Conservation (phyloP, 1,139 yeast genomes). For the Lodderomyces metapsilosis region DNA sequence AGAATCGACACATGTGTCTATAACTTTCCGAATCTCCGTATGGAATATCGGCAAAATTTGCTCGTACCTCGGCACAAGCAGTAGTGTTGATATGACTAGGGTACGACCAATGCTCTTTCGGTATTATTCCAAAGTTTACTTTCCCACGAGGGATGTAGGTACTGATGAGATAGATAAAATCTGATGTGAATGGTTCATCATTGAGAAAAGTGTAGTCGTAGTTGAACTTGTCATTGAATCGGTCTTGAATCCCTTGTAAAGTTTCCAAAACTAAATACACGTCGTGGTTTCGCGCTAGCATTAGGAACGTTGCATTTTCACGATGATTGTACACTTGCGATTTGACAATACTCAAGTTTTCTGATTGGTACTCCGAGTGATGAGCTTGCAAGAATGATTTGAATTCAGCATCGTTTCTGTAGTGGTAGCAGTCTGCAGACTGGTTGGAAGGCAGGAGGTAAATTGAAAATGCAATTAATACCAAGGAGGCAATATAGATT, state of each 20-base stretch:
- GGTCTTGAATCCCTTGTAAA: constrained; percentile 63
- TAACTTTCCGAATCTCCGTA: constrained; percentile 33
- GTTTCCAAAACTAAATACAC: constrained; percentile 56
- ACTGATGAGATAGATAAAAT: constrained; percentile 24
- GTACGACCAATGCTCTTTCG: constrained; percentile 31
- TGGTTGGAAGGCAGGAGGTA: not conserved
- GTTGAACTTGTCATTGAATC: constrained; percentile 59
- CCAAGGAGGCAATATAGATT: not conserved
- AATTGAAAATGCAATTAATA: not conserved
- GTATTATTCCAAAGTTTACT: constrained; percentile 31
- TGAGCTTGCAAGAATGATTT: constrained; percentile 4
- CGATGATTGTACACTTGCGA: constrained; percentile 6
- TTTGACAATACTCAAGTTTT: constrained; percentile 9
- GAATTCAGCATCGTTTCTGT: constrained; percentile 3
- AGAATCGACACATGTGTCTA: constrained; percentile 39
- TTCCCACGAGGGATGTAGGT: constrained; percentile 22
- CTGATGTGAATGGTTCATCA: constrained; percentile 27
- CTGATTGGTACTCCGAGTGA: not conserved
- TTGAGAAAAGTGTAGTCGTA: constrained; percentile 39
- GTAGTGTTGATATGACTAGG: constrained; percentile 28
- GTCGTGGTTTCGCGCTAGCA: constrained; percentile 72
- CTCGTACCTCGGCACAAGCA: constrained; percentile 17
- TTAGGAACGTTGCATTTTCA: constrained; percentile 61
- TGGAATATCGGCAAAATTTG: constrained; percentile 17
- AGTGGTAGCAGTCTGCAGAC: not conserved